These are phyloP conservation scores for Colletotrichum tabaci DNA, from an alignment of 2,329 filamentous ascomycete species.

Conservation along the genomic window DNA sequence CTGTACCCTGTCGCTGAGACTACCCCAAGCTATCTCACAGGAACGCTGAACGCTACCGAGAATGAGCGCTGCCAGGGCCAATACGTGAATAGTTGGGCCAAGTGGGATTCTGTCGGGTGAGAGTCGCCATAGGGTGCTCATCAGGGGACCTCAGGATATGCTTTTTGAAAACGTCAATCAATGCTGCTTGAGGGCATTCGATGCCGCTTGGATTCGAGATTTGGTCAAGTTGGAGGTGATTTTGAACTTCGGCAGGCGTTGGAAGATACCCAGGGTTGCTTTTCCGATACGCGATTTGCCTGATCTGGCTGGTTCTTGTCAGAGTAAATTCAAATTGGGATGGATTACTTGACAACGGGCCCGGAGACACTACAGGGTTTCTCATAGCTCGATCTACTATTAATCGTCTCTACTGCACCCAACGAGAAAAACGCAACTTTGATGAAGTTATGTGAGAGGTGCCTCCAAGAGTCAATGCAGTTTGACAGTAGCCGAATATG, in stretches of 20 bases:
- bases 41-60: constrained; percentile 29
- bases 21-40: constrained; percentile 28
- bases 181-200: no score
- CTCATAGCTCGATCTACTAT: constrained; percentile 31
- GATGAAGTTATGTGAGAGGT: not conserved
- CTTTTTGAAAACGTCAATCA: not conserved
- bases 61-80: constrained; percentile 19
- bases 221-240: not conserved
- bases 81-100: constrained; percentile 36
- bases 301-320: constrained; percentile 18
- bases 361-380: constrained; percentile 14
- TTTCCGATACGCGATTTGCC: constrained; percentile 17
- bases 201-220: not conserved
- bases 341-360: not conserved
- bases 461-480: not conserved
- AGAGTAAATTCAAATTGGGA: constrained; percentile 21
- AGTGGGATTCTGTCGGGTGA: constrained; percentile 30
- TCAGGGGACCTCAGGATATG: not conserved
- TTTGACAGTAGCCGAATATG: not conserved
- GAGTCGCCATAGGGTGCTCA: not conserved
- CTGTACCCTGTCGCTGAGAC: constrained; percentile 31
- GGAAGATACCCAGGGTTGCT: constrained; percentile 36
- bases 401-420: constrained; percentile 12
- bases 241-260: constrained; percentile 27
- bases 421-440: not conserved